Evolutionary conservation across 805 yeast genomes (phyloP), one percentile per base, ranked within the genome.

Genomic region (Kodamaea laetipori): DNA sequence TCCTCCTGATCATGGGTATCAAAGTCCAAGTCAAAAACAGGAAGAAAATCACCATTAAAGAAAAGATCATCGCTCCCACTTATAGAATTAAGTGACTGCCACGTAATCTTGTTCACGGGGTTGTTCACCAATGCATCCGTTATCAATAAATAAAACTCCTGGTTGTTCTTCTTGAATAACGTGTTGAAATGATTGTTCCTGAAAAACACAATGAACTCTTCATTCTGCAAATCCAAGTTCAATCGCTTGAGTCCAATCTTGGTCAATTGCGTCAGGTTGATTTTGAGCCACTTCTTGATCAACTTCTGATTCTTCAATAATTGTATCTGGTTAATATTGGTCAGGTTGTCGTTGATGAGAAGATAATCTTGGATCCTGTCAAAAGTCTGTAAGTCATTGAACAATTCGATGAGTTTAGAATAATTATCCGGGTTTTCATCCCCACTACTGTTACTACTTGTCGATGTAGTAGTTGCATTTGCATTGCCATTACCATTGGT

Each of bases 101-200:
- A 92, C 6, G 88, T 87, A 13, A 85, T 75, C n/a, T 53, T 55
- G 18, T 55, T 54, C 10, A 57, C 46, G 1, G 60, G 54, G 26
- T 50, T 49, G 31, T 72, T 68, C 54, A 80, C 84, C 3, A 94
- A 89, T 11, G 73, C 67, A 57, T 94, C 97, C 1, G 94, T 86
- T 2, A 86, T 83, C 19, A 92, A 68, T 4, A 78, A 63, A 56
- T 78, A 89, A 24, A 92, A 67, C 31, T 63, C 73, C 34, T 57
- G 53, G 43, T 73, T 72, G 21, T 70, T 71, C 16, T 61, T 60
- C 55, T 82, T 82, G 52, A 71, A 76, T 8, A 90, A 58, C 0
- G 97, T 88, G 50, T 77, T 77, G 63, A 87, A 92, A 61, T 90
- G 97, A 61, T 94, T 90, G 63, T 94, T 92, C 56, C 97, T 75